phyloP scores from a whole-genome alignment of 495 filamentous ascomycete genomes.

The Bathelium albidoporum region DNA sequence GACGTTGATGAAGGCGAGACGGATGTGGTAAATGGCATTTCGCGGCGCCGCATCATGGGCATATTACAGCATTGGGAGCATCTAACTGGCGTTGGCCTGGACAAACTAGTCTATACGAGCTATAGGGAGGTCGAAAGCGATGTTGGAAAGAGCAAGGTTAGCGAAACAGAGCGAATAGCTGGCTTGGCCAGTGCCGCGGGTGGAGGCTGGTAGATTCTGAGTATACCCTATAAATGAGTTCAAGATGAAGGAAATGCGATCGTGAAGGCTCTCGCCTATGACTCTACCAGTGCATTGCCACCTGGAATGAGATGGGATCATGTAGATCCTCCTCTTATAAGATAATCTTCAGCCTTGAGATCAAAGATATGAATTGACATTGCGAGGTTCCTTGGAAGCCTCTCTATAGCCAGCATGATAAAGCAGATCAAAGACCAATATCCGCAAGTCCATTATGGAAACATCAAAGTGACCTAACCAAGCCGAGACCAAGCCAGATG shows the following conservation, averaged over 20 bases:
- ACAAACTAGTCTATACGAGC: conserved; percentile 69
- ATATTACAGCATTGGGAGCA: conserved; percentile 62
- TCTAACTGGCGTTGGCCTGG: conserved; percentile 56
- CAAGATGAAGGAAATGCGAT: not conserved
- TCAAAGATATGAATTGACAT: not conserved
- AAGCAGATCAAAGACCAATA: not conserved
- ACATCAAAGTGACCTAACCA: not conserved
- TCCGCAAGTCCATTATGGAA: not conserved
- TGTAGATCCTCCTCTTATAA: too few species aligned
- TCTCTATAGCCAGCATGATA: not conserved
- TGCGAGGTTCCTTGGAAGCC: not conserved
- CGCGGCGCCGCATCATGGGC: conserved; percentile 37
- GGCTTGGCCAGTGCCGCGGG: conserved; percentile 88
- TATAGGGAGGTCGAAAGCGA: conserved; percentile 91
- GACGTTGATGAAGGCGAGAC: conserved; percentile 18
- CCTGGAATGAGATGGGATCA: too few species aligned
- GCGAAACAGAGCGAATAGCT: conserved; percentile 69
- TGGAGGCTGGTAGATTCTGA: conserved; percentile 66
- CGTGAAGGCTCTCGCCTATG: not conserved
- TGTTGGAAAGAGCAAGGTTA: conserved; percentile 63
- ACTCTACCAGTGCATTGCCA: too few species aligned
- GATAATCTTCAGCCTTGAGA: not conserved
- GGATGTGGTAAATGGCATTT: conserved; percentile 44
- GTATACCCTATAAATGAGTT: not conserved
- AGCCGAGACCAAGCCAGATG: not conserved